phyloP scores from a whole-genome alignment of 75 land plant species.

The Pinus albicaulis region DNA sequence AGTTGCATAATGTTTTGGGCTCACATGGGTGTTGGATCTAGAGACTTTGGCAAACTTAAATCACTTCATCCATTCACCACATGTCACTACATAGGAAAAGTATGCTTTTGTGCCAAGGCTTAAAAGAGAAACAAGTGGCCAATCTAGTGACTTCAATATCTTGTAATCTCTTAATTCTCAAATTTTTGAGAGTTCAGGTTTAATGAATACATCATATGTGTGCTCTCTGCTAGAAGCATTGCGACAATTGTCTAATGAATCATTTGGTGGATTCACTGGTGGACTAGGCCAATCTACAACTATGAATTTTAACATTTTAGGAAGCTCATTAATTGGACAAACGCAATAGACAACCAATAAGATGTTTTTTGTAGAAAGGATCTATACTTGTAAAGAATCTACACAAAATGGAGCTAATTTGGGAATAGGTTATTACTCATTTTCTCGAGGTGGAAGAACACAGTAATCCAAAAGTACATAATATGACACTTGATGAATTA shows the following conservation, averaged over 20 bases:
- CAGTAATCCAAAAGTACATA: too few species aligned
- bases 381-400: too few species aligned
- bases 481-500: too few species aligned
- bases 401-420: too few species aligned
- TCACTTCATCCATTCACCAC: constrained; percentile 89
- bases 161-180: constrained; percentile 93
- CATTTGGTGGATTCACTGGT: constrained; percentile 32
- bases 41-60: constrained; percentile 91
- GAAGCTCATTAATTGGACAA: too few species aligned
- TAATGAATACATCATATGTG: constrained; percentile 83
- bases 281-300: constrained; percentile 41
- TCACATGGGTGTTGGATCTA: constrained; percentile 91
- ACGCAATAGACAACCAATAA: constrained; percentile 57
- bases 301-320: too few species aligned
- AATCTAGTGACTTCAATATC: constrained; percentile 83
- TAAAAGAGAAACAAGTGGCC: constrained; percentile 71
- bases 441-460: too few species aligned
- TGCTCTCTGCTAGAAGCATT: constrained; percentile 81
- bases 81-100: constrained; percentile 96
- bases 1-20: constrained; percentile 82
- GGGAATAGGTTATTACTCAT: too few species aligned
- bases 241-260: constrained; percentile 68
- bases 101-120: constrained; percentile 64
- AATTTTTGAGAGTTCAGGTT: constrained; percentile 93
- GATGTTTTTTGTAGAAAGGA: constrained; percentile 86